These are phyloP conservation scores for Diplodia mutila DNA, from an alignment of 2,329 filamentous ascomycete species.

Conservation along the genomic window DNA sequence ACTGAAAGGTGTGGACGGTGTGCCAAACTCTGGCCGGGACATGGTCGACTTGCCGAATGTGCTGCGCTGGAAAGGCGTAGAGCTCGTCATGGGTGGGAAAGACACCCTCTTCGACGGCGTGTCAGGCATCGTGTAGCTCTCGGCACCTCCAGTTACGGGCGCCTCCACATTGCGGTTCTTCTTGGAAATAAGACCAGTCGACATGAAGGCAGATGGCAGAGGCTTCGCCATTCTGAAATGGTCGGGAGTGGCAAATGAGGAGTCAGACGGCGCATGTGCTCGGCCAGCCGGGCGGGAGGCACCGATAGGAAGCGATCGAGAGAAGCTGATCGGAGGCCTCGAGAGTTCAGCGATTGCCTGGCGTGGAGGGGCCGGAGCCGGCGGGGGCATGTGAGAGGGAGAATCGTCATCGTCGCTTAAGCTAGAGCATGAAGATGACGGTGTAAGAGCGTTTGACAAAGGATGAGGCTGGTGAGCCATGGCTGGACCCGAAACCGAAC, in stretches of 20 bases:
- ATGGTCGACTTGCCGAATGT: slow-evolving; percentile 65
- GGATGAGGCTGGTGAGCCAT: slow-evolving; percentile 65
- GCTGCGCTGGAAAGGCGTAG: slow-evolving; percentile 52
- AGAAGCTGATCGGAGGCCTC: slow-evolving; percentile 55
- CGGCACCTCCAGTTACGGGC: slow-evolving; percentile 53
- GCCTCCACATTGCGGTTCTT: slow-evolving; percentile 80
- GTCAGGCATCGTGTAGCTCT: slow-evolving; percentile 77
- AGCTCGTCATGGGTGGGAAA: slow-evolving; percentile 65
- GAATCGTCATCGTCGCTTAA: slow-evolving; percentile 67
- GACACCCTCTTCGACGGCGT: slow-evolving; percentile 92
- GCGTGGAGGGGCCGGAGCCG: slow-evolving; percentile 36
- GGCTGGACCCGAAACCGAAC: slow-evolving; percentile 30
- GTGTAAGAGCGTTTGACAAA: slow-evolving; percentile 81
- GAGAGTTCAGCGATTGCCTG: slow-evolving; percentile 31
- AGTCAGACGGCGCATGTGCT: slow-evolving; percentile 52
- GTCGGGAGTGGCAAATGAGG: slow-evolving; percentile 72
- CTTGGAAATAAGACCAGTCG: slow-evolving; percentile 92
- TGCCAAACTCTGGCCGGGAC: slow-evolving; percentile 73
- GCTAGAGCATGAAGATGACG: slow-evolving; percentile 82
- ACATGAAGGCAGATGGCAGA: slow-evolving; percentile 84
- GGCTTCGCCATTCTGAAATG: slow-evolving; percentile 78
- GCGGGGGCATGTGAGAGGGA: slow-evolving; percentile 62
- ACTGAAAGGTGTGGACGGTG: slow-evolving; percentile 81
- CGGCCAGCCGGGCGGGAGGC: slow-evolving; percentile 55
- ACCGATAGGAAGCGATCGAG: slow-evolving; percentile 74